Conservation (phyloP, 2,329 filamentous ascomycete species). For the Penicillium aurantiogriseum region DNA sequence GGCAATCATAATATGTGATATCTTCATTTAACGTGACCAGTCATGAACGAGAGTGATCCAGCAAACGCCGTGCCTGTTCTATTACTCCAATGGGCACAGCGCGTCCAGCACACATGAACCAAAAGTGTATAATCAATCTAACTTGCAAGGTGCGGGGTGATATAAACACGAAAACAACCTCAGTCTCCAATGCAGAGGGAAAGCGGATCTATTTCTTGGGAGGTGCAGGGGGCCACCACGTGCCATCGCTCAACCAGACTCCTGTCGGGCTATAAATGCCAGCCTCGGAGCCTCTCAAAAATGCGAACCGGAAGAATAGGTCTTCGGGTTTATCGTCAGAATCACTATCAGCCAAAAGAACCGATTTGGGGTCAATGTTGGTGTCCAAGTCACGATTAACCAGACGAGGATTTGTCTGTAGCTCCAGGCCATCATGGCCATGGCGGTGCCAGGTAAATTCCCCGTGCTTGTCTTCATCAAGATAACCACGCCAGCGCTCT, state of each 20-base stretch:
- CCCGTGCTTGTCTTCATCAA: constrained; percentile 48
- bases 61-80: constrained; percentile 5
- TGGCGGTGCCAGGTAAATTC: constrained; percentile 53
- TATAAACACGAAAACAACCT: neutral
- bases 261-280: constrained; percentile 41
- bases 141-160: neutral
- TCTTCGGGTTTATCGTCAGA: constrained; percentile 38
- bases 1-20: constrained; percentile 1
- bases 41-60: constrained; percentile 9
- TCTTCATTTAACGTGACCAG: constrained; percentile 12
- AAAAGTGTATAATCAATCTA: constrained; percentile 16
- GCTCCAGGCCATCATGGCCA: constrained; percentile 41
- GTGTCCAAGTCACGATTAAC: constrained; percentile 21
- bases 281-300: constrained; percentile 42
- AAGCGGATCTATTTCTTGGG: constrained; percentile 24
- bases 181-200: neutral
- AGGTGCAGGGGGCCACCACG: constrained; percentile 33
- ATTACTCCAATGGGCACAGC: constrained; percentile 12
- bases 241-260: constrained; percentile 41
- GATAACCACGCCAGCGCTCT: constrained; percentile 58
- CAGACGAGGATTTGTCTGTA: constrained; percentile 26
- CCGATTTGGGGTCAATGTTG: constrained; percentile 10
- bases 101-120: constrained; percentile 21
- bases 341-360: constrained; percentile 17
- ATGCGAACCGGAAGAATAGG: constrained; percentile 50